Base-by-base conservation (phyloP, 2,329 filamentous ascomycete genomes). In the Penicillium digitatum region DNA sequence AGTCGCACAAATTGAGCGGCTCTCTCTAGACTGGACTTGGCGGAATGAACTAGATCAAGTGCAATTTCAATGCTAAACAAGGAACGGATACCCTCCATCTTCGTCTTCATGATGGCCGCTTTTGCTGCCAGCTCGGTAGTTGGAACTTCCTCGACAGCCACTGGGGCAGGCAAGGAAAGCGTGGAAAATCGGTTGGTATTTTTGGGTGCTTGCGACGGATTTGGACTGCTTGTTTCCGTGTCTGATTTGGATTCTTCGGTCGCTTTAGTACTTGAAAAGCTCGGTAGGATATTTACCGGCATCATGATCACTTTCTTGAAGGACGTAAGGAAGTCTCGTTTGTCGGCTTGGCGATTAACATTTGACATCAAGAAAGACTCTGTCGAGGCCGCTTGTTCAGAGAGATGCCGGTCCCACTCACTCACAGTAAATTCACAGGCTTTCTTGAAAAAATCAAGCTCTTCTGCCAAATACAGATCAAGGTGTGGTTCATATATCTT, bases 291-390 rank as follows among this genome's bases (percentile, higher is more conserved):
- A 49, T 90, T 95, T 46, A 99, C 93, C 2, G 94, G 94, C 86
- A 96, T 95, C 92, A 99, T 96, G 61, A 99, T 89, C 9, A 99
- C 94, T 73, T 97, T 97, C 69, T 91, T 96, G 79, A 99, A 99
- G 0, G 92, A 96, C 43, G 87, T 94, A 58, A 99, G 71, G 66
- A 99, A 99, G 70, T 99, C 94, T 63, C 91, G 90, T 76, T 99
- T 99, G 60, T 95, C 94, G 1, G 91, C 94, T 70, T 95, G 91
- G 26, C 94, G 84, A 69, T 93, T 96, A 68, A 97, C 85, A 70
- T 91, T 96, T 24, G 88, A 88, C 93, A 97, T 96, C 76, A 91
- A 94, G 69, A 95, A 95, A 0, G 89, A 94, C 74, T 99, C 94
- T 0, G 89, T 87, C 2, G 87, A 89, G 16, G 90, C 91, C 62